phyloP scores from a whole-genome alignment of 139 green algal species.

The Chlamydomonas sphaeroides region DNA sequence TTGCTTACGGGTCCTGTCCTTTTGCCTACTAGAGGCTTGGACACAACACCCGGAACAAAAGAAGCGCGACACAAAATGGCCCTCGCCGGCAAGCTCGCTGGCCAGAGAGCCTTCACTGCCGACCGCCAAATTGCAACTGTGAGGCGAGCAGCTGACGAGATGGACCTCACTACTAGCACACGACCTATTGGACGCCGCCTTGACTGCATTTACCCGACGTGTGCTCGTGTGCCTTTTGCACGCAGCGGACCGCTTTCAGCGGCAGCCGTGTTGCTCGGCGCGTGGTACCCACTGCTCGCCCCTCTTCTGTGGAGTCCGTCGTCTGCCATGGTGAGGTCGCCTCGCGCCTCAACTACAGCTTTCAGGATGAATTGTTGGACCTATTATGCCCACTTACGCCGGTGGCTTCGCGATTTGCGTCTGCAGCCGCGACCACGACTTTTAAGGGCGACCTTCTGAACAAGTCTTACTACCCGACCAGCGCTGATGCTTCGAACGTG shows the following conservation, averaged over 20 bases:
- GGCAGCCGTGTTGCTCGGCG: neutral
- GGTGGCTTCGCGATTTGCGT: neutral
- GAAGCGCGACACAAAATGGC: conserved; percentile 9
- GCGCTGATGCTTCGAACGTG: conserved; percentile 75
- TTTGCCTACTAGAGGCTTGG: too few species aligned
- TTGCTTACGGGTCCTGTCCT: too few species aligned
- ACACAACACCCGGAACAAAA: too few species aligned
- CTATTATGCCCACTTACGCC: too few species aligned
- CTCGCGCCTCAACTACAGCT: too few species aligned
- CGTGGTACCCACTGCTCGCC: neutral
- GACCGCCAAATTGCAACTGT: conserved; percentile 23
- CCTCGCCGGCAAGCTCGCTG: conserved; percentile 8
- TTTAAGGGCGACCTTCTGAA: conserved; percentile 88
- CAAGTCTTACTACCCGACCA: conserved; percentile 96
- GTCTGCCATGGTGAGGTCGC: conserved; percentile 31
- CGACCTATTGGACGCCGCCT: neutral
- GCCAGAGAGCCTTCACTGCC: conserved; percentile 6
- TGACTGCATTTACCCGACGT: neutral
- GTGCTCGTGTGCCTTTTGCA: neutral
- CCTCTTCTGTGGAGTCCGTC: neutral
- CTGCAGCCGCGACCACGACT: conserved; percentile 1
- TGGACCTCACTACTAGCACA: neutral
- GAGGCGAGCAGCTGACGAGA: neutral
- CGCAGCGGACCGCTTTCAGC: conserved; percentile 31
- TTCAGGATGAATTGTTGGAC: too few species aligned